Base-by-base conservation (phyloP, 23 red algal species). In the Pyropia yezoensis region DNA sequence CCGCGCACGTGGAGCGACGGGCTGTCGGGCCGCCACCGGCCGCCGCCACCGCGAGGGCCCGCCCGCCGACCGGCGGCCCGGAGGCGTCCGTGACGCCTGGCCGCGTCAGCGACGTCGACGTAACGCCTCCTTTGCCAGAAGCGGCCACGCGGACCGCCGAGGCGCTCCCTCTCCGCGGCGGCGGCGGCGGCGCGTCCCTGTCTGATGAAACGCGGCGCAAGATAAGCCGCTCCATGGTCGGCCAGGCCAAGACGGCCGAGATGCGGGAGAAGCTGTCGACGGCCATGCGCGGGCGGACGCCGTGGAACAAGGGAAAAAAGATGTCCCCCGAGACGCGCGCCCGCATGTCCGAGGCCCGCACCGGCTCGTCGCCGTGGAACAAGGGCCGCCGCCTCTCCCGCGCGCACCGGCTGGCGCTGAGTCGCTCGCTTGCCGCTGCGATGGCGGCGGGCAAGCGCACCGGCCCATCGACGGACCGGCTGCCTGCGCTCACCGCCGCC, bases 251-350 rank as follows among this genome's bases (percentile, higher is more conserved):
- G 54, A 52, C 73, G n/a, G 69, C 51, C 11, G 90, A 56, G 14
- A 83, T 88, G 77, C 75, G 83, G 33, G 71, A 64, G 29, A 88
- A 87, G 51, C 70, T 95, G 28, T 87, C 80, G 15, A 12, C 71
- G 34, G 32, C 52, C 3, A 33, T 83, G 33, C 79, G 82, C 24
- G 90, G 90, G 14, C 77, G 68, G 20, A 58, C 75, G 30, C 83
- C 90, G 21, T 88, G 82, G 82, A 95, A 95, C 78, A 95, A 87
- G 51, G 90, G 90, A 1, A 87, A 95, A 70, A 95, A 95, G 33
- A 28, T 95, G 13, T 77, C 75, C 53, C 66, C 83, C 33, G 90
- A 95, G 54, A 83, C 69, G 39, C 74, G 90, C 11, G 83, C 90
- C 23, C 75, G 79, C 19, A 87, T 95, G 76, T 95, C 90, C 8